Evolutionary conservation across 257 asterid genomes (phyloP).

Genomic region (Paraleonurus japonicus): DNA sequence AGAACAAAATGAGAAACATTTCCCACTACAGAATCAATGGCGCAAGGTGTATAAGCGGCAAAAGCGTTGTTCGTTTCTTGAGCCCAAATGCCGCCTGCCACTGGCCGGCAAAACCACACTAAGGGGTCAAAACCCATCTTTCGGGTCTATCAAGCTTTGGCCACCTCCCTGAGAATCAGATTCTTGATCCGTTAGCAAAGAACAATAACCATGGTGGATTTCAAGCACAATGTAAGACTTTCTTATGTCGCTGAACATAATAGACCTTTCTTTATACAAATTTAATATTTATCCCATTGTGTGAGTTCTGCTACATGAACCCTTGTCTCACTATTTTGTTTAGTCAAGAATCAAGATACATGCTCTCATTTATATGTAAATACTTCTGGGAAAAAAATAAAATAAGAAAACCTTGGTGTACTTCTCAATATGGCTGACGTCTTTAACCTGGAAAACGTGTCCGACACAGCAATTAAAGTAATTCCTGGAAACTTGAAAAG

Average conservation of each 20-base stretch:
- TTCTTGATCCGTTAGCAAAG: neutral
- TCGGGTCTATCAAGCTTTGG: constrained; percentile 13
- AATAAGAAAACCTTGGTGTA: neutral
- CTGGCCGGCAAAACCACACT: constrained; percentile 83
- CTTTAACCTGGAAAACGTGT: neutral
- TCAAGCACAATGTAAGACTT: constrained; percentile 11
- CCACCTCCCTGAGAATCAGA: constrained; percentile 21
- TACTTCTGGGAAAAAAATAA: neutral
- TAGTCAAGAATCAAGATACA: neutral
- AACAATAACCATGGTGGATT: neutral
- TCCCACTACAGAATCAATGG: constrained; percentile 58
- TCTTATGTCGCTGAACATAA: neutral
- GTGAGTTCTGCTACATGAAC: neutral
- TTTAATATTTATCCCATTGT: neutral
- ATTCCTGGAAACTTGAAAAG: neutral
- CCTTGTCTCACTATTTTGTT: neutral
- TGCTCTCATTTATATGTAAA: neutral
- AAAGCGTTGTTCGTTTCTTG: constrained; percentile 53
- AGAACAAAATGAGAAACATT: constrained; percentile 58
- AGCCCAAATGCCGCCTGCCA: constrained; percentile 61
- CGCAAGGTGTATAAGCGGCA: constrained; percentile 86
- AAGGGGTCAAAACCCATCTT: constrained; percentile 58
- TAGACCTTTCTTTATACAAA: neutral
- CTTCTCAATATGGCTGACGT: neutral
- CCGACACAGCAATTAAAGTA: neutral